A percentile compares a stretch with the other conserved stretches of the same genome.
Conservation (phyloP, 768 basidiomycete species). For the Chalciporus chontae region DNA sequence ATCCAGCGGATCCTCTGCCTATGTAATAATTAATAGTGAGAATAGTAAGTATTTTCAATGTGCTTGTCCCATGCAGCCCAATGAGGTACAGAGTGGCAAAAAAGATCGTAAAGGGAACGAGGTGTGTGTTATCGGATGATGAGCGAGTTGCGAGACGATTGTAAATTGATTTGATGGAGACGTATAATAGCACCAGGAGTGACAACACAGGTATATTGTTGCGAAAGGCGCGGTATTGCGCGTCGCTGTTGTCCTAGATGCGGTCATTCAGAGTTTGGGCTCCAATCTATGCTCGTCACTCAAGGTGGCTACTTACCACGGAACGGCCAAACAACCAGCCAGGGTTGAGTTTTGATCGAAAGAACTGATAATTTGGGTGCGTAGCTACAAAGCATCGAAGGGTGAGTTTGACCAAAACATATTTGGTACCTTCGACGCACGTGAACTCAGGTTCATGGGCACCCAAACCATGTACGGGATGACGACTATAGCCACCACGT, state of each 20-base stretch:
- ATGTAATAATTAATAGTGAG: slow-evolving; percentile 67
- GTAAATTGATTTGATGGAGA: slow-evolving; percentile 53
- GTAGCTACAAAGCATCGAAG: slow-evolving; percentile 41
- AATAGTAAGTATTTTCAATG: slow-evolving; percentile 74
- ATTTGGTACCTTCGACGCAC: slow-evolving; percentile 47
- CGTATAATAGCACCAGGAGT: slow-evolving; percentile 47
- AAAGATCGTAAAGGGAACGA: slow-evolving; percentile 54
- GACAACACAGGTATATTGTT: slow-evolving; percentile 66
- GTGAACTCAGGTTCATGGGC: slow-evolving; percentile 65
- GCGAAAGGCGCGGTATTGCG: slow-evolving; percentile 87
- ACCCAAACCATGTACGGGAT: slow-evolving; percentile 76
- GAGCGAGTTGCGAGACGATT: slow-evolving; percentile 26
- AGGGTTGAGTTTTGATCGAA: slow-evolving; percentile 49
- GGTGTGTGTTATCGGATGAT: slow-evolving; percentile 29
- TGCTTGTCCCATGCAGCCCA: slow-evolving; percentile 77
- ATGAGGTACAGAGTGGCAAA: slow-evolving; percentile 65
- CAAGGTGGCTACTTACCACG: slow-evolving; percentile 52
- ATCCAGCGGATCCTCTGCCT: slow-evolving; percentile 42
- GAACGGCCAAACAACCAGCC: slow-evolving; percentile 84
- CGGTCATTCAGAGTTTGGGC: neutral
- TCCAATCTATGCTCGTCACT: neutral
- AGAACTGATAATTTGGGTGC: slow-evolving; percentile 72
- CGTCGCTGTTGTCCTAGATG: slow-evolving; percentile 84
- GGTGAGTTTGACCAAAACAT: slow-evolving; percentile 3
- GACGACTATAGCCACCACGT: slow-evolving; percentile 51